phyloP scores from a whole-genome alignment of 257 asterid species.

The Solanum commersonii region DNA sequence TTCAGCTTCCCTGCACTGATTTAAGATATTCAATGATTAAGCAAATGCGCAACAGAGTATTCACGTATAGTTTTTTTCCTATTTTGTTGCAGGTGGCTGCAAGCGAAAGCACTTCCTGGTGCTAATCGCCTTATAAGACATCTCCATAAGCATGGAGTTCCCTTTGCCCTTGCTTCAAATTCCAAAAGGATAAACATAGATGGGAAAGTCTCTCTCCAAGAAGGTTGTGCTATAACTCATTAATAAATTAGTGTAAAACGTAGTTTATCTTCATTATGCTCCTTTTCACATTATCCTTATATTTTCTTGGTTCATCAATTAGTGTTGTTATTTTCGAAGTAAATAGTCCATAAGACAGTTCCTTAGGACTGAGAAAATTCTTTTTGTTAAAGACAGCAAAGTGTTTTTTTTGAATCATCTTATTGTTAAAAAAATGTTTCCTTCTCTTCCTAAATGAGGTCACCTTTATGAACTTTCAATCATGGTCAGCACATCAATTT shows the following conservation, averaged over 20 bases:
- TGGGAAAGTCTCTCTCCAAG: slow-evolving; percentile 47
- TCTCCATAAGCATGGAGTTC: slow-evolving; percentile 58
- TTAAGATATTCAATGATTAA: background rate
- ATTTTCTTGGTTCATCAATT: background rate
- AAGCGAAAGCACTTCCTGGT: slow-evolving; percentile 80
- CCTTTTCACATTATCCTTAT: background rate
- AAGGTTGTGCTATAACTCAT: slow-evolving; percentile 29
- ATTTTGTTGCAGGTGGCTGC: slow-evolving; percentile 46
- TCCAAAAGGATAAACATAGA: slow-evolving; percentile 48
- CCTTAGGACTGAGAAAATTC: background rate
- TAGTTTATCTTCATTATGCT: background rate
- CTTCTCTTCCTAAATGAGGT: slow-evolving; percentile 2
- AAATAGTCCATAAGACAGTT: background rate
- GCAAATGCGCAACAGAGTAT: background rate
- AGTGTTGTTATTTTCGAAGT: background rate
- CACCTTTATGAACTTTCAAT: background rate
- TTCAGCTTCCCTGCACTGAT: background rate
- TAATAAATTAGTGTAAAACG: background rate
- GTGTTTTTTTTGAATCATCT: background rate
- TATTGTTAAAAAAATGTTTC: background rate
- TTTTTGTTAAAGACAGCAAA: background rate
- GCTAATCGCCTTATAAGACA: slow-evolving; percentile 74
- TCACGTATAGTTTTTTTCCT: background rate
- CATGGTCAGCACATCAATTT: background rate
- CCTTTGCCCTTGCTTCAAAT: slow-evolving; percentile 79